Evolutionary conservation across 768 basidiomycete species (phyloP).

Genomic region (Mycena venus): DNA sequence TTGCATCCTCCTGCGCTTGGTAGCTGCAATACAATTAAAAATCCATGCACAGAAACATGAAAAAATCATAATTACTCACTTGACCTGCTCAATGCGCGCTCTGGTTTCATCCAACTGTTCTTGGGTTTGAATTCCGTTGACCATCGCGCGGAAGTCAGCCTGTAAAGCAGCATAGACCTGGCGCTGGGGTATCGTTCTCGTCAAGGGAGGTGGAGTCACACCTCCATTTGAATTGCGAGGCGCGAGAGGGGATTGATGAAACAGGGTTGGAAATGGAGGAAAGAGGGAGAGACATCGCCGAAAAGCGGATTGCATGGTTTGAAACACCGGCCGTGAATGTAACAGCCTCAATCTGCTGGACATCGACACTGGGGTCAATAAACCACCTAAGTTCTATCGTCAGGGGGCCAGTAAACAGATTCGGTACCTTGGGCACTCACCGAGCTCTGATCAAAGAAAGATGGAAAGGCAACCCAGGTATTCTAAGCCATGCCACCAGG

Average conservation of each 20-base stretch:
- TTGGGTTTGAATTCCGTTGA: conserved; percentile 38
- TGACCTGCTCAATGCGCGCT: neutral
- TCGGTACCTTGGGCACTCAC: conserved; percentile 27
- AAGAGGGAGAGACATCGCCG: too few relatives aligned
- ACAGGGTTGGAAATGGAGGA: neutral
- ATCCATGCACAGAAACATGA: too few relatives aligned
- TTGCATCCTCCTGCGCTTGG: neutral
- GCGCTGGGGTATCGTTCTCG: conserved; percentile 41
- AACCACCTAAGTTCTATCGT: conserved; percentile 37
- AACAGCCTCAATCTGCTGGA: conserved; percentile 30
- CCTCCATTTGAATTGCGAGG: neutral
- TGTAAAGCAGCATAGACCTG: too few relatives aligned
- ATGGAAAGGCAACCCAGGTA: conserved; percentile 43
- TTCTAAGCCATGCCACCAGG: conserved; percentile 38
- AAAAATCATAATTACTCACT: too few relatives aligned
- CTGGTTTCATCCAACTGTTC: conserved; percentile 40
- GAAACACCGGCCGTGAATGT: neutral
- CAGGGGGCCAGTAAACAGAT: conserved; percentile 13
- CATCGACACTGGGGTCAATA: conserved; percentile 28
- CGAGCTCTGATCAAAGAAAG: conserved; percentile 40
- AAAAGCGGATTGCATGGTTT: neutral
- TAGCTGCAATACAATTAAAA: too few relatives aligned
- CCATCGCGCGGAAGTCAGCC: conserved; percentile 39
- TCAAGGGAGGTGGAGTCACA: conserved; percentile 21
- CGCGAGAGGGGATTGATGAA: neutral